Evolutionary conservation across 2,329 filamentous ascomycete species (phyloP).

Genomic region (Blumeria graminis): DNA sequence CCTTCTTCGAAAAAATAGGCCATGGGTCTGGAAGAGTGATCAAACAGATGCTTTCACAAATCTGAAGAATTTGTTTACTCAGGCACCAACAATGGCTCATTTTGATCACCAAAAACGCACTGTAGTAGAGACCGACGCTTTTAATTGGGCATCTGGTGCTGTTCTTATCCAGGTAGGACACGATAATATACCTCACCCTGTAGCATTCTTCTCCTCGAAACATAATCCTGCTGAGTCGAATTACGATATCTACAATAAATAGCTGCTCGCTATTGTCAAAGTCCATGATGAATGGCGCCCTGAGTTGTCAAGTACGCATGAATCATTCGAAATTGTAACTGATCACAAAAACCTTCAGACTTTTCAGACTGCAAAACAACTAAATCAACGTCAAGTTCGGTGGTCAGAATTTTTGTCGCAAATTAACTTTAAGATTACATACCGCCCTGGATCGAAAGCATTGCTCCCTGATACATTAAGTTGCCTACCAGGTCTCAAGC

Average conservation of each 20-base stretch:
- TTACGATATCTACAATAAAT: conserved; percentile 17
- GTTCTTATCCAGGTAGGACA: background rate
- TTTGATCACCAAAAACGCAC: too few species aligned
- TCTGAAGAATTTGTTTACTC: too few species aligned
- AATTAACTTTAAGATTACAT: background rate
- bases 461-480: background rate
- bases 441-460: background rate
- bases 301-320: conserved; percentile 6
- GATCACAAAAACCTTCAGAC: conserved; percentile 12
- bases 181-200: background rate
- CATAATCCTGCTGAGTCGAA: conserved; percentile 6
- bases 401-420: background rate
- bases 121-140: too few species aligned
- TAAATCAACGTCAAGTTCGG: background rate
- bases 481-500: background rate
- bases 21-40: too few species aligned
- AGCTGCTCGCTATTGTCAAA: conserved; percentile 16
- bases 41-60: too few species aligned
- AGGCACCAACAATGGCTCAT: too few species aligned
- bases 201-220: background rate
- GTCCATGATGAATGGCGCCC: conserved; percentile 9
- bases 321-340: conserved; percentile 6
- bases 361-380: background rate
- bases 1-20: too few species aligned
- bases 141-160: too few species aligned